Evolutionary conservation across 2,329 filamentous ascomycete species (phyloP).

Genomic region (Pseudocercospora ulei): DNA sequence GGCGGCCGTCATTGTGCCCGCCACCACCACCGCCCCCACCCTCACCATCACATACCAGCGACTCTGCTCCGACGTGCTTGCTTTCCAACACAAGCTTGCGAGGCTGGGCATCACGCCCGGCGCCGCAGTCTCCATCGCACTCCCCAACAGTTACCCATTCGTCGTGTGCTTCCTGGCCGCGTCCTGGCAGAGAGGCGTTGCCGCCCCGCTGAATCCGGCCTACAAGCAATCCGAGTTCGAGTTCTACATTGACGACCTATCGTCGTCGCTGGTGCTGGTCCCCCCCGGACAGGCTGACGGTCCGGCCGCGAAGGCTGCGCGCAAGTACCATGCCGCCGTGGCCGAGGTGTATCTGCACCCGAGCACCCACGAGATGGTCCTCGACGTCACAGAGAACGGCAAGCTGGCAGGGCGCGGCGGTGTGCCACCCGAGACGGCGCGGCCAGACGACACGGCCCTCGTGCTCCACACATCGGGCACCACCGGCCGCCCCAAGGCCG

Average conservation of each 20-base stretch:
- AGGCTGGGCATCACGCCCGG: conserved; percentile 59
- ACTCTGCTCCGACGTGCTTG: conserved; percentile 54
- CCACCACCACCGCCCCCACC: conserved; percentile 48
- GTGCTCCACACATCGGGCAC: conserved; percentile 79
- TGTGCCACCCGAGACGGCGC: conserved; percentile 46
- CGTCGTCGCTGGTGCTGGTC: conserved; percentile 66
- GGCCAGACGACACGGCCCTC: conserved; percentile 67
- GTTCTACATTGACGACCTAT: conserved; percentile 83
- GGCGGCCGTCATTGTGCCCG: conserved; percentile 64
- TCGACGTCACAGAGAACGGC: conserved; percentile 69
- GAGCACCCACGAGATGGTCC: conserved; percentile 51
- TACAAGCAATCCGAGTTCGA: conserved; percentile 88
- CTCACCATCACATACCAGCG: conserved; percentile 61
- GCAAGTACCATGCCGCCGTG: conserved; percentile 71
- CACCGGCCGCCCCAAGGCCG: conserved; percentile 75
- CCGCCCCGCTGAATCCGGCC: conserved; percentile 74
- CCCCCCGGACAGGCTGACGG: conserved; percentile 58
- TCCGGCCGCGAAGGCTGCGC: conserved; percentile 64
- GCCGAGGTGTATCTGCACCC: conserved; percentile 74
- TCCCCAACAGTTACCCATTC: conserved; percentile 79
- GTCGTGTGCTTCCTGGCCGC: conserved; percentile 78
- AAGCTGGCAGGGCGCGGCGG: conserved; percentile 49
- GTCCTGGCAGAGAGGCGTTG: conserved; percentile 73
- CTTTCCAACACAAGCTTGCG: conserved; percentile 70
- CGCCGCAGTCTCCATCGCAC: conserved; percentile 69